Evolutionary conservation across 768 basidiomycete species (phyloP).

Genomic region (Psilocybe subaeruginosa): DNA sequence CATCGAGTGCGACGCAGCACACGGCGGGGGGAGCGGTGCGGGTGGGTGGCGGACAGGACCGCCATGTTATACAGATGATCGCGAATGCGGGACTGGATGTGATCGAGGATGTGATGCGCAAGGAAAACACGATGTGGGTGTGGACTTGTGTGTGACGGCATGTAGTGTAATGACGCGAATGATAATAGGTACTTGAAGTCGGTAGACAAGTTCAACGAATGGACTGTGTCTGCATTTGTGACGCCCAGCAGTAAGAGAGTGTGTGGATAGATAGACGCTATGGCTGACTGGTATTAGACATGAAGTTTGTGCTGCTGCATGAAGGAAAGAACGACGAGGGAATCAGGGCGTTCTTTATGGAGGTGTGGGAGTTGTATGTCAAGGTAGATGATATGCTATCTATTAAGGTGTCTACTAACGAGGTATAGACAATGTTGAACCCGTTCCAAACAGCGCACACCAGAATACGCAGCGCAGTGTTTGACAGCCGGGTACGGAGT

Average conservation of each 20-base stretch:
- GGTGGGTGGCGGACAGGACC: conserved; percentile 82
- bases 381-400: conserved; percentile 60
- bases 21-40: conserved; percentile 63
- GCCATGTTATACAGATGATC: conserved; percentile 98
- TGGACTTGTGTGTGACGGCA: conserved; percentile 4
- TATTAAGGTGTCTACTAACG: conserved; percentile 14
- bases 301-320: conserved; percentile 93
- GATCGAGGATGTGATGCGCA: conserved; percentile 90
- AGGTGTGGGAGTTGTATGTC: conserved; percentile 96
- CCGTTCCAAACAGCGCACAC: conserved; percentile 97
- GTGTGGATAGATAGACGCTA: neutral
- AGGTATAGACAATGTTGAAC: conserved; percentile 75
- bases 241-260: conserved; percentile 87
- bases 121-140: conserved; percentile 77
- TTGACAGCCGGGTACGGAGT: conserved; percentile 82
- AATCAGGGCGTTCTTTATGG: conserved; percentile 88
- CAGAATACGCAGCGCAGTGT: conserved; percentile 74
- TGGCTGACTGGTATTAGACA: conserved; percentile 57
- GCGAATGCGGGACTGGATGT: conserved; percentile 95
- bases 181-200: conserved; percentile 86
- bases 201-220: conserved; percentile 98
- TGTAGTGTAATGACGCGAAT: conserved; percentile 18
- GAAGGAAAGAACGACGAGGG: conserved; percentile 98
- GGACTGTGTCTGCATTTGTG: conserved; percentile 96
- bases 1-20: conserved; percentile 75